Base-by-base conservation (phyloP, 768 basidiomycete species). In the Amyloporia xantha region DNA sequence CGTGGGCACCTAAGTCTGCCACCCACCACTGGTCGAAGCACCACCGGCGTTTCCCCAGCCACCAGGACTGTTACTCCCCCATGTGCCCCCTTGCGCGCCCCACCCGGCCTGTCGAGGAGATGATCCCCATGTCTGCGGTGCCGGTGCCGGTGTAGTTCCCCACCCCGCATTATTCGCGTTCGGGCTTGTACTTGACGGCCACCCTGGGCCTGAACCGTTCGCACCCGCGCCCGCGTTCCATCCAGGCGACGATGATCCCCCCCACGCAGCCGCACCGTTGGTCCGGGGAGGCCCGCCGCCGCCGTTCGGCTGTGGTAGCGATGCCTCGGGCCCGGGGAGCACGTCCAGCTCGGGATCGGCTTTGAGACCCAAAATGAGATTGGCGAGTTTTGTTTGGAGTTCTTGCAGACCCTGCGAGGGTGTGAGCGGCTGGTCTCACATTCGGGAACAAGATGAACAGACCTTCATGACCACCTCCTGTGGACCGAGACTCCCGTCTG, bases 381-480 rank as follows among this genome's bases (percentile, higher is more conserved):
- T 87, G 2, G 85, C 89, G 24, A 91, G 70, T 62, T 91, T 91
- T 33, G 78, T 79, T 62, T 89, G 87, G 11, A 91, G 73, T 64
- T 88, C 85, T 27, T 78, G 74, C 19, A 91, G 73, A 41, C 89
- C 89, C 84, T 91, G 55, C 23, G 45, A n/a, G 15, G 30, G 30
- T 7, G 7, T 7, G 23, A 42, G 10, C 44, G n/a, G 50, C 10
- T 21, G 41, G 26, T 35, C 20, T 24, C 41, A 41, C 19, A 41
- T 3, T 17, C 6, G 7, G 19, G 30, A 33, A 33, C 30, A 15
- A n/a, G 30, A 7, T 20, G 5, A 33, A 24, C 69, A 38, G 43
- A 86, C 90, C 78, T 82, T 91, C 76, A 86, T 81, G 15, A 94
- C 80, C 5, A 93, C 89, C 62, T 94, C 92, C 60, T 93, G 88